Conservation (phyloP, 2,329 filamentous ascomycete genomes). For the Anthostomella pinea region DNA sequence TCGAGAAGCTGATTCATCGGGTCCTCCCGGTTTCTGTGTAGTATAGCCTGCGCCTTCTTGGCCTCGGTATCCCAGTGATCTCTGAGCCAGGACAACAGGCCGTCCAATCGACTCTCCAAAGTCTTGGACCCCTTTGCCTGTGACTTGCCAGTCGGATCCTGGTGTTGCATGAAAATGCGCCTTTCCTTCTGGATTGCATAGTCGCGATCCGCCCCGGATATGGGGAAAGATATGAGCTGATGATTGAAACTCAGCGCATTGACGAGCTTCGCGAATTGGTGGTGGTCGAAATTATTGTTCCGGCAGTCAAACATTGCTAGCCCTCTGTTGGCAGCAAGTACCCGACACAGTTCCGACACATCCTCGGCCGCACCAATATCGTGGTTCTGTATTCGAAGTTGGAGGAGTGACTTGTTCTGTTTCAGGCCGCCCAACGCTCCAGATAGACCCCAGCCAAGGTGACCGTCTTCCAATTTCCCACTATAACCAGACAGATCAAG, state of each 20-base stretch:
- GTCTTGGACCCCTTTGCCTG: constrained; percentile 23
- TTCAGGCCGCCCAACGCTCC: constrained; percentile 47
- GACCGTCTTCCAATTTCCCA: constrained; percentile 56
- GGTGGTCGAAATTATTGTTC: constrained; percentile 50
- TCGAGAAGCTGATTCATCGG: constrained; percentile 18
- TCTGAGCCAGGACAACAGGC: constrained; percentile 23
- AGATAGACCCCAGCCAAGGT: constrained; percentile 52
- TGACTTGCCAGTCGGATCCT: constrained; percentile 12
- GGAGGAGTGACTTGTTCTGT: constrained; percentile 42
- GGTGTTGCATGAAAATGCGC: constrained; percentile 18
- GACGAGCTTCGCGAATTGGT: constrained; percentile 29
- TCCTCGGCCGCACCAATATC: constrained; percentile 45
- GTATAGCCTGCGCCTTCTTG: constrained; percentile 17
- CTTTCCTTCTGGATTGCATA: constrained; percentile 28
- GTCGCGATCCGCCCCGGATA: constrained; percentile 23
- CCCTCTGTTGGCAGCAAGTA: constrained; percentile 46
- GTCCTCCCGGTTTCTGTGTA: constrained; percentile 23
- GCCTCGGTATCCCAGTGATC: constrained; percentile 27
- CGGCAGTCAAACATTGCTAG: constrained; percentile 54
- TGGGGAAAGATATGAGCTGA: constrained; percentile 31
- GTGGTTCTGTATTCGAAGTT: constrained; percentile 55
- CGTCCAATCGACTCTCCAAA: constrained; percentile 24
- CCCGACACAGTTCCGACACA: constrained; percentile 43
- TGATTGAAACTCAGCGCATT: constrained; percentile 28
- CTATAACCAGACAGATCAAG: constrained; percentile 57